Conservation (phyloP, 371 early-diverging fungal species). For the Mucor ambiguus region DNA sequence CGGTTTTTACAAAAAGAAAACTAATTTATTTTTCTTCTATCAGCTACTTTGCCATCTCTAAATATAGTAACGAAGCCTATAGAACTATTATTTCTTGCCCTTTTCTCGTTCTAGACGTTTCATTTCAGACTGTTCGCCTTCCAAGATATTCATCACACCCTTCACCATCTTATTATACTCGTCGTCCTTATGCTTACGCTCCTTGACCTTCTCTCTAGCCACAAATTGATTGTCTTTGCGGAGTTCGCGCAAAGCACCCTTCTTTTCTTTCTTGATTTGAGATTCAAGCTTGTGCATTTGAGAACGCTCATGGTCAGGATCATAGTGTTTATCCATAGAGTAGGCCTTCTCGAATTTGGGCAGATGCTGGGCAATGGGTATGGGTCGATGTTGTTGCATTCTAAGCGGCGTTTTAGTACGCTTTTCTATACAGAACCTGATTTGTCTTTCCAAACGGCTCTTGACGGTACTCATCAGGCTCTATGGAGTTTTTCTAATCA, state of each 20-base stretch:
- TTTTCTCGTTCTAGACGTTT: constrained; percentile 69
- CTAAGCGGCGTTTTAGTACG: constrained; percentile 72
- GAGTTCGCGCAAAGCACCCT: constrained; percentile 93
- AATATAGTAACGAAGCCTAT: background rate
- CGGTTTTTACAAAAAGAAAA: background rate
- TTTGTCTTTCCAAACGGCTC: constrained; percentile 54
- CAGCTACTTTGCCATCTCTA: background rate
- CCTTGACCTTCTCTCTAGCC: constrained; percentile 70
- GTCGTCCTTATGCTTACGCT: constrained; percentile 77
- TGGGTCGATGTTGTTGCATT: constrained; percentile 83
- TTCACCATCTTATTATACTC: constrained; percentile 89
- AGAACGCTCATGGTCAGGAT: constrained; percentile 76
- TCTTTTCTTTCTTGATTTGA: constrained; percentile 86
- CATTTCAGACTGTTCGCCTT: constrained; percentile 79
- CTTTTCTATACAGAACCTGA: constrained; percentile 58
- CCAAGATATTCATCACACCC: constrained; percentile 79
- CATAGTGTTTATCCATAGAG: constrained; percentile 81
- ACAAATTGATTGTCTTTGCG: constrained; percentile 92
- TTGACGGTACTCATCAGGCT: constrained; percentile 16
- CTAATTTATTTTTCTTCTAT: background rate
- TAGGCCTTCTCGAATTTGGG: constrained; percentile 92
- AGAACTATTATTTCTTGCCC: constrained; percentile 26
- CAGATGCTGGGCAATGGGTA: constrained; percentile 86
- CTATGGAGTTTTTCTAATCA: background rate
- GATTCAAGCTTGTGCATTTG: constrained; percentile 76